Evolutionary conservation across 2,329 filamentous ascomycete species (phyloP), one percentile per base, ranked within the genome.

Genomic region (Neonectria punicea): DNA sequence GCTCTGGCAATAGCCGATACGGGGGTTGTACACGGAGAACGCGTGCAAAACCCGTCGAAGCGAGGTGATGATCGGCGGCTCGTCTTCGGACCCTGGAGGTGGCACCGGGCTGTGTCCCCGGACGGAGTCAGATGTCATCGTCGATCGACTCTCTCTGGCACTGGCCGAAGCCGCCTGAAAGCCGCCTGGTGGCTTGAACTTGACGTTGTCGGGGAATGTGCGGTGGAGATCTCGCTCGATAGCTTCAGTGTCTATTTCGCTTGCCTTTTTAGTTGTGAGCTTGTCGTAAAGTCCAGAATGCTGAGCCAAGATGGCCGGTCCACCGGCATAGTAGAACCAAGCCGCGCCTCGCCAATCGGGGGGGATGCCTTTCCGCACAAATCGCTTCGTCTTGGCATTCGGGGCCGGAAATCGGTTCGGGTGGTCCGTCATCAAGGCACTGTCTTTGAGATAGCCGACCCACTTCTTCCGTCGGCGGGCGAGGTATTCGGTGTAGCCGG

Each of bases 241-340:
- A 54, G 94, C 92, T 75, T 98, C 95, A 47, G 91, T 86, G 72
- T 98, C 93, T 56, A 93, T 86, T 0, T 87, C 84, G 74, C 92
- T 90, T 36, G 92, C 89, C 66, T 83, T 81, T 65, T 87, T 84
- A 60, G 86, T 82, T 34, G 96, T 83, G 43, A 97, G 82, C 57
- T 89, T 85, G 57, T 89, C 86, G 76, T 98, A 98, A 16, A 95
- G 82, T 1, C 93, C 93, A 5, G 89, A 86, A 72, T 97, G 88
- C 74, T 93, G 91, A 56, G 89, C 87, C 65, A 97, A 79, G 69
- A 93, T 91, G 50, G 90, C 89, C 25, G 93, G 93, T 1, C 95
- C 95, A 20, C 93, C 93, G 11, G 94, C 93, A 77, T 98, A 98
- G 81, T 92, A 98, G 79, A 97, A 98, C 95, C 95, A 98, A 50